phyloP scores from a whole-genome alignment of 345 rosid species.

The Heritiera fomes region DNA sequence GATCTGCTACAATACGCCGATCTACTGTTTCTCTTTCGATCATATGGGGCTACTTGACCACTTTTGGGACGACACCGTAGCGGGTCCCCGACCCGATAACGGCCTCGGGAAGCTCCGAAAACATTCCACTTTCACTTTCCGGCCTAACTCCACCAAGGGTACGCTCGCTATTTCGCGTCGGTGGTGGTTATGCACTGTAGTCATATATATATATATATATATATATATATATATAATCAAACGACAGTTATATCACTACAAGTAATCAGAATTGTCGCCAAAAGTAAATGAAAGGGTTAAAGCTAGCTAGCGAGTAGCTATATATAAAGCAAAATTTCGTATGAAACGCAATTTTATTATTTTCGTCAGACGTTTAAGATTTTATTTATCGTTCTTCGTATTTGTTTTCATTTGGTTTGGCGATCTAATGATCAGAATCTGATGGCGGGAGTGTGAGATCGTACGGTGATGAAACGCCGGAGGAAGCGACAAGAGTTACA shows the following conservation, averaged over 20 bases:
- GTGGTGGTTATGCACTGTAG: background rate
- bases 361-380: background rate
- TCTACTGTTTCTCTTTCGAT: background rate
- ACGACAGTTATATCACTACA: background rate
- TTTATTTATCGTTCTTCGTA: background rate
- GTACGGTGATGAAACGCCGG: constrained; percentile 45
- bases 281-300: background rate
- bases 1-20: background rate
- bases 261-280: background rate
- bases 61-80: constrained; percentile 97
- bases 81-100: constrained; percentile 89
- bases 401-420: background rate
- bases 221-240: background rate
- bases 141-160: constrained; percentile 84
- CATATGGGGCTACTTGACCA: constrained; percentile 86
- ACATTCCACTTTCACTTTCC: constrained; percentile 57
- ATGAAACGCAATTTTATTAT: background rate
- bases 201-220: background rate
- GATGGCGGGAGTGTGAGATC: constrained; percentile 58
- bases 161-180: constrained; percentile 35
- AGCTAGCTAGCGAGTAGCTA: background rate
- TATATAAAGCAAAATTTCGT: too few species aligned
- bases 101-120: constrained; percentile 97
- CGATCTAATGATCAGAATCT: constrained; percentile 44
- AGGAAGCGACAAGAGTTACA: constrained; percentile 61